Evolutionary conservation across 129 eudicot genomes (phyloP), one percentile per base, ranked within the genome.

Genomic region (Tagetes patula): DNA sequence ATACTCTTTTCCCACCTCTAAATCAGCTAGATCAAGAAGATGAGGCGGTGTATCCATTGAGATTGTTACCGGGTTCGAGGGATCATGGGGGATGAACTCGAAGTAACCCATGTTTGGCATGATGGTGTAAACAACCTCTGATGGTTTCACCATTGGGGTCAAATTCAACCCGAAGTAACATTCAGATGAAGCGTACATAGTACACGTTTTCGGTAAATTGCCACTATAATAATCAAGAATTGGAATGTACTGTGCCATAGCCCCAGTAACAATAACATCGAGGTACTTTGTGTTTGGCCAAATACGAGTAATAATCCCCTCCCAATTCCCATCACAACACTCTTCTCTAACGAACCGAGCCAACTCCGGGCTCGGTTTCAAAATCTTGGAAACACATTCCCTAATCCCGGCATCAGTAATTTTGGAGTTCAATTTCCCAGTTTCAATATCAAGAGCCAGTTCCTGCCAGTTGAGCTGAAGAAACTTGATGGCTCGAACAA

Each of bases 91-190:
- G 75, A 91, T 78, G 70, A 91, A 91, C 82, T 91, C 97, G 54
- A 91, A 91, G 64, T 88, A 88, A 0, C 92, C 96, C 96, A 91
- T 86, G 69, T 91, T 91, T 1, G 97, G 97, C 96, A 91, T 86
- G 40, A 91, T 91, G 5, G 97, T 91, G 70, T 91, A 91, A 32
- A 82, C 58, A 14, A 88, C 96, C 62, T 91, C 93, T 0, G 90
- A 85, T 0, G 97, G 97, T 73, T 84, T 74, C 54, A 83, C 86
- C 90, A 91, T 72, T 2, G 97, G 97, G n/a, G 85, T 88, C 6
- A 91, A 73, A 65, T 91, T 91, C 0, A 88, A 66, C 30, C 97
- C 96, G 30, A 88, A 91, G 36, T 84, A 91, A 55, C 96, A 91
- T 42, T 91, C 97, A 3, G 96, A 88, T 6, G 97, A 88, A 8